Conservation (phyloP, 2,329 filamentous ascomycete species). For the Colletotrichum cuscutae region DNA sequence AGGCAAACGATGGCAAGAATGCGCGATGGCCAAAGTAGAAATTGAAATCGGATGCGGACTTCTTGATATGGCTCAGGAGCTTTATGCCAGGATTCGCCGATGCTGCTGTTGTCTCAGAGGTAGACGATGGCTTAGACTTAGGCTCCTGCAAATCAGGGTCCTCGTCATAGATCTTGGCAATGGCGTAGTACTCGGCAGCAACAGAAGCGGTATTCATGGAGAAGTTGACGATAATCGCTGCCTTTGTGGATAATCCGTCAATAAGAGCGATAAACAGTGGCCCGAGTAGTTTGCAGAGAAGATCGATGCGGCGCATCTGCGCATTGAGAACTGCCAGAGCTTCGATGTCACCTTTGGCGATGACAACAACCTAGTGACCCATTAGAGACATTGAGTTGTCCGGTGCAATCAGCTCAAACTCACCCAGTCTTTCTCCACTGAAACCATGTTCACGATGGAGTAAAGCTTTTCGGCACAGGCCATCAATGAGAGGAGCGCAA, state of each 20-base stretch:
- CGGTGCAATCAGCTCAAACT: not conserved
- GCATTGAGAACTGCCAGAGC: constrained; percentile 58
- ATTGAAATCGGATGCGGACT: constrained; percentile 38
- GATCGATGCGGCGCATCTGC: constrained; percentile 70
- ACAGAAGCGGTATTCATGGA: constrained; percentile 61
- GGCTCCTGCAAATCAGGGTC: constrained; percentile 40
- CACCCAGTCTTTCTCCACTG: constrained; percentile 79
- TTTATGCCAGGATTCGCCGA: not conserved
- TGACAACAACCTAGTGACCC: constrained; percentile 52
- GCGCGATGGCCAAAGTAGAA: constrained; percentile 60
- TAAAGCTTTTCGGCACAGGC: constrained; percentile 74
- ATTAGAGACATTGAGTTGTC: not conserved
- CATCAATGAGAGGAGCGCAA: constrained; percentile 6
- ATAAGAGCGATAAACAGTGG: constrained; percentile 66
- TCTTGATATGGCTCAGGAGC: not conserved
- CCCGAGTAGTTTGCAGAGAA: constrained; percentile 67
- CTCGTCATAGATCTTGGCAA: constrained; percentile 47
- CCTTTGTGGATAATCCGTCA: constrained; percentile 56
- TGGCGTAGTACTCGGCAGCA: constrained; percentile 62
- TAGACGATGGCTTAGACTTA: constrained; percentile 19
- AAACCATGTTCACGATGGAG: constrained; percentile 72
- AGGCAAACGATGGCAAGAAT: constrained; percentile 65
- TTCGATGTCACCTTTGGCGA: constrained; percentile 28
- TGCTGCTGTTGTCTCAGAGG: not conserved
- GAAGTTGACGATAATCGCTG: constrained; percentile 61